These are phyloP conservation scores for Huiozyma naganishii DNA, from an alignment of 805 yeast species.

Conservation along the genomic window DNA sequence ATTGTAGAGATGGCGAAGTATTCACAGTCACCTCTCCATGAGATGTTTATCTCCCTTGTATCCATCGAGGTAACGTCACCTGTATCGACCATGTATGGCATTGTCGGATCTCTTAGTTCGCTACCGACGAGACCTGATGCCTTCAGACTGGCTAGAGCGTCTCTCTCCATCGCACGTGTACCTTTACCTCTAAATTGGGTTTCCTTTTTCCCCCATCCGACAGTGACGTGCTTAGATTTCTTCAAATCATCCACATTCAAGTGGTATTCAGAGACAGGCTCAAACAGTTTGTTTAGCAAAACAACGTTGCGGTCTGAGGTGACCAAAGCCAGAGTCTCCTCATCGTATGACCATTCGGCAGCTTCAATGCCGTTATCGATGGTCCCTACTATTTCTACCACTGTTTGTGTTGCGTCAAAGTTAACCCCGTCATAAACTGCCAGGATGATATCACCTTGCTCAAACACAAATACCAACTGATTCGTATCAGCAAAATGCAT, in stretches of 20 bases:
- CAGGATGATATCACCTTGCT: constrained; percentile 63
- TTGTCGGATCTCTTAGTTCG: constrained; percentile 79
- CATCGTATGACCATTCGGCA: constrained; percentile 86
- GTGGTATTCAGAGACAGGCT: constrained; percentile 59
- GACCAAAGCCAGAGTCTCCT: constrained; percentile 66
- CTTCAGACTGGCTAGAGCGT: constrained; percentile 35
- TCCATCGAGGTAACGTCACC: constrained; percentile 58
- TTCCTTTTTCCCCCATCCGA: constrained; percentile 97
- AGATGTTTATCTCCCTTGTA: constrained; percentile 35
- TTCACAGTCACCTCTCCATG: constrained; percentile 97
- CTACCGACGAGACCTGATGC: constrained; percentile 57
- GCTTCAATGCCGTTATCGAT: constrained; percentile 65
- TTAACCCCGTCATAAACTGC: constrained; percentile 46
- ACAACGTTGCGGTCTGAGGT: constrained; percentile 53
- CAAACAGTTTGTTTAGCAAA: constrained; percentile 64
- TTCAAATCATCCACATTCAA: constrained; percentile 52
- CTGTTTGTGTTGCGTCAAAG: constrained; percentile 40
- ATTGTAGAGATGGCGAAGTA: constrained; percentile 59
- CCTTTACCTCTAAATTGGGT: constrained; percentile 96
- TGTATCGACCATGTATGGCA: constrained; percentile 56
- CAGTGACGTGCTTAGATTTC: constrained; percentile 75
- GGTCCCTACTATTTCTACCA: constrained; percentile 68
- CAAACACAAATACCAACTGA: constrained; percentile 55
- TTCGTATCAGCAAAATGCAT: constrained; percentile 60
- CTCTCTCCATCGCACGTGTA: constrained; percentile 68